These are phyloP conservation scores for Benincasa hispida DNA, from an alignment of 306 rosid species.

Conservation along the genomic window DNA sequence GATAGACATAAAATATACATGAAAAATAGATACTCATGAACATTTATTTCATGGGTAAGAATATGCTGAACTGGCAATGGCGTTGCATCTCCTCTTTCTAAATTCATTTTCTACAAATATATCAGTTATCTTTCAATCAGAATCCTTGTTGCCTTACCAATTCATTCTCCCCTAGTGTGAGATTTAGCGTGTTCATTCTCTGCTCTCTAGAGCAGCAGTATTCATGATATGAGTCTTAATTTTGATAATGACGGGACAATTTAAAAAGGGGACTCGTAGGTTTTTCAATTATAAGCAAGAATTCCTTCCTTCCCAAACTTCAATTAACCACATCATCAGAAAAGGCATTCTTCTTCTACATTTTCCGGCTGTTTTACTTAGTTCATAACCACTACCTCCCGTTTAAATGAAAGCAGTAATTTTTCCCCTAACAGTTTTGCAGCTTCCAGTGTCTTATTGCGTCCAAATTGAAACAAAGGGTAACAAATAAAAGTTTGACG, in stretches of 20 bases:
- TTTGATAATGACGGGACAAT: neutral
- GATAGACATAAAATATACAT: neutral
- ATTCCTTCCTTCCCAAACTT: neutral
- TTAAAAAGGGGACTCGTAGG: neutral
- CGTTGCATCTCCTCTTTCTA: neutral
- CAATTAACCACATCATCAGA: neutral
- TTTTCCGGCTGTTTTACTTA: neutral
- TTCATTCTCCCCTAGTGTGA: no score
- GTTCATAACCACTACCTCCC: neutral
- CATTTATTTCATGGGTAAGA: neutral
- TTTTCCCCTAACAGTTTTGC: neutral
- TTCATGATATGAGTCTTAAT: neutral
- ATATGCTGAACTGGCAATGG: no score
- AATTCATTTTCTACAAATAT: neutral
- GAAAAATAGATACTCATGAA: neutral
- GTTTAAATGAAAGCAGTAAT: neutral
- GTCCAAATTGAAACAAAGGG: neutral
- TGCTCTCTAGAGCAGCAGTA: neutral
- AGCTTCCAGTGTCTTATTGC: neutral
- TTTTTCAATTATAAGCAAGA: neutral
- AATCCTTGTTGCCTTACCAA: neutral
- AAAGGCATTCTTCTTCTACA: neutral
- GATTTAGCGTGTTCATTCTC: neutral
- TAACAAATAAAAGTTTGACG: neutral
- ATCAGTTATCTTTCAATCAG: neutral